phyloP scores from a whole-genome alignment of 257 asterid genomes.

The Nemophila menziesii region DNA sequence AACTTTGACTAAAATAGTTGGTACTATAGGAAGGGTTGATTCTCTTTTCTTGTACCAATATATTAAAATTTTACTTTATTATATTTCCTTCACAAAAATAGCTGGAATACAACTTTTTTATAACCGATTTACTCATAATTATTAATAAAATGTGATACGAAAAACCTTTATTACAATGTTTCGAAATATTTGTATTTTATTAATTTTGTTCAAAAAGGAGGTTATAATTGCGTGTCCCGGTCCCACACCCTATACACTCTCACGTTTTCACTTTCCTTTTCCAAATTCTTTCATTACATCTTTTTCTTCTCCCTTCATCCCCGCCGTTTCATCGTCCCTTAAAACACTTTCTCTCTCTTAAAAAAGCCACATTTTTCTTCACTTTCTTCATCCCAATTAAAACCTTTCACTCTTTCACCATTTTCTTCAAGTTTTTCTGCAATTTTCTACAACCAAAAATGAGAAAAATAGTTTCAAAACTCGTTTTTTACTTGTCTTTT shows the following conservation, averaged over 20 bases:
- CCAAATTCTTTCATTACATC: neutral
- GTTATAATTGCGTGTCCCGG: no score
- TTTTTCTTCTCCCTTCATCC: conserved; percentile 11
- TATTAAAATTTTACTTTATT: no score
- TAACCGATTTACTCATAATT: no score
- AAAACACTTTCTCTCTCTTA: neutral
- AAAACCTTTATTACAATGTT: no score
- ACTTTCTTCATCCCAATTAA: neutral
- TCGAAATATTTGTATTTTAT: no score
- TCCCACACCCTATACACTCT: neutral
- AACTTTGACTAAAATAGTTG: no score
- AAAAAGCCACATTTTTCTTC: neutral
- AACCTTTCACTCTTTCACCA: neutral
- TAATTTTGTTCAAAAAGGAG: no score
- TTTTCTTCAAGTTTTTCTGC: neutral
- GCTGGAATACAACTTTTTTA: no score
- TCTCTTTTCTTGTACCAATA: no score
- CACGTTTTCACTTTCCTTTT: neutral
- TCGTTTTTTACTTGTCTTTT: conserved; percentile 2
- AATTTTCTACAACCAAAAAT: conserved; percentile 1
- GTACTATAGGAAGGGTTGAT: no score
- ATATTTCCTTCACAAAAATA: no score
- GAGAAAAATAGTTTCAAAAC: conserved; percentile 5
- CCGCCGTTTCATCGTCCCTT: conserved; percentile 25
- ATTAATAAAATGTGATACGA: no score